Evolutionary conservation across 768 basidiomycete genomes (phyloP).

Genomic region (Mycena sanguinolenta): DNA sequence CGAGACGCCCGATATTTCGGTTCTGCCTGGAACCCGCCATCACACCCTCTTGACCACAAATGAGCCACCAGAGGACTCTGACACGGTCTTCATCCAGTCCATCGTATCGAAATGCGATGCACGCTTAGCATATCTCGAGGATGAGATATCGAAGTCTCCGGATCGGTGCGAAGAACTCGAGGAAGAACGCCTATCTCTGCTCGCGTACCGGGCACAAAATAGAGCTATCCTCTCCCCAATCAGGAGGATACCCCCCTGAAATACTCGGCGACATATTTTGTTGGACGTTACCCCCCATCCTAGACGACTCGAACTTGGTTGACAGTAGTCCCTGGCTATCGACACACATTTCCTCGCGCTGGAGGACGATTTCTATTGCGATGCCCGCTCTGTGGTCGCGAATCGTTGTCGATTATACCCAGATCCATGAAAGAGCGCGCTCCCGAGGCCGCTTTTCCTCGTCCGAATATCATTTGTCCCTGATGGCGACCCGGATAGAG

Average conservation of each 20-base stretch:
- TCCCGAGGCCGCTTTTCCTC: too few species aligned
- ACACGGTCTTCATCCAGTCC: not conserved
- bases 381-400: conserved; percentile 18
- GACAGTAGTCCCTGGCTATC: conserved; percentile 2
- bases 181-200: not conserved
- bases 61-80: conserved; percentile 5
- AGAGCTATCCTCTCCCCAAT: conserved; percentile 5
- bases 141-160: not conserved
- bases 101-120: not conserved
- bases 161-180: not conserved
- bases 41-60: not conserved
- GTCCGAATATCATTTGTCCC: too few species aligned
- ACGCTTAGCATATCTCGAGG: not conserved
- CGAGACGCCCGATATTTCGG: too few species aligned
- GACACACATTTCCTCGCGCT: not conserved
- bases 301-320: too few species aligned
- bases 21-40: not conserved
- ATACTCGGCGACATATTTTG: conserved; percentile 22
- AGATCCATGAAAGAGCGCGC: too few species aligned
- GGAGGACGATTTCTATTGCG: conserved; percentile 11
- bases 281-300: not conserved
- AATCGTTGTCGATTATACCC: conserved; percentile 2
- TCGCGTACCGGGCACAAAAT: not conserved
- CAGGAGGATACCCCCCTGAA: conserved; percentile 23
- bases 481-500: too few species aligned